Conservation (phyloP, 2,329 filamentous ascomycete genomes). For the Fusarium chlamydosporum region DNA sequence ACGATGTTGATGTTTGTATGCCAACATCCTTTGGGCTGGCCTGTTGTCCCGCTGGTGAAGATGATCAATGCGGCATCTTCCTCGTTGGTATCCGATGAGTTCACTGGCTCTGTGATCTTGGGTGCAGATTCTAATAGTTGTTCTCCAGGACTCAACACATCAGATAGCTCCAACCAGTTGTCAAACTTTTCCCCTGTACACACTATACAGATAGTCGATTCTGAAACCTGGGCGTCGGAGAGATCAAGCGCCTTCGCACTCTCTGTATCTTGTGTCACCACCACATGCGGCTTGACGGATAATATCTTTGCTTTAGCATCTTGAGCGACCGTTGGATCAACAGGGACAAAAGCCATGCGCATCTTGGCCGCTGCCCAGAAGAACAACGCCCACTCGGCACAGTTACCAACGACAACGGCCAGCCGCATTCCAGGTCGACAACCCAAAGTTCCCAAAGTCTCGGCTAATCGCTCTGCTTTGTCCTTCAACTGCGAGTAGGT, state of each 20-base stretch:
- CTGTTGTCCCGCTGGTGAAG: slow-evolving; percentile 66
- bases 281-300: slow-evolving; percentile 47
- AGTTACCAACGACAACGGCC: slow-evolving; percentile 55
- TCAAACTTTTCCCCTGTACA: slow-evolving; percentile 41
- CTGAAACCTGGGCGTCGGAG: not conserved
- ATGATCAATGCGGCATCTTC: slow-evolving; percentile 57
- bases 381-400: slow-evolving; percentile 57
- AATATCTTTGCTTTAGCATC: slow-evolving; percentile 48
- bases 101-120: not conserved
- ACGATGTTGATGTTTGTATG: slow-evolving; percentile 59
- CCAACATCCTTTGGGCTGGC: slow-evolving; percentile 61
- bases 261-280: slow-evolving; percentile 54
- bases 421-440: slow-evolving; percentile 52
- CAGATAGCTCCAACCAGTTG: slow-evolving; percentile 44
- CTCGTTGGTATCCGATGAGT: not conserved
- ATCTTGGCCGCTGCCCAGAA: slow-evolving; percentile 57
- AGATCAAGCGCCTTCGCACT: slow-evolving; percentile 40
- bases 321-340: slow-evolving; percentile 52
- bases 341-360: slow-evolving; percentile 54
- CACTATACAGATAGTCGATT: slow-evolving; percentile 40
- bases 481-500: slow-evolving; percentile 50
- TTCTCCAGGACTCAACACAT: slow-evolving; percentile 19
- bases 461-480: slow-evolving; percentile 48
- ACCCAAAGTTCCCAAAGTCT: slow-evolving; percentile 43
- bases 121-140: not conserved